Evolutionary conservation across 106 monocot species (phyloP).

Genomic region (Ottelia alismoides): DNA sequence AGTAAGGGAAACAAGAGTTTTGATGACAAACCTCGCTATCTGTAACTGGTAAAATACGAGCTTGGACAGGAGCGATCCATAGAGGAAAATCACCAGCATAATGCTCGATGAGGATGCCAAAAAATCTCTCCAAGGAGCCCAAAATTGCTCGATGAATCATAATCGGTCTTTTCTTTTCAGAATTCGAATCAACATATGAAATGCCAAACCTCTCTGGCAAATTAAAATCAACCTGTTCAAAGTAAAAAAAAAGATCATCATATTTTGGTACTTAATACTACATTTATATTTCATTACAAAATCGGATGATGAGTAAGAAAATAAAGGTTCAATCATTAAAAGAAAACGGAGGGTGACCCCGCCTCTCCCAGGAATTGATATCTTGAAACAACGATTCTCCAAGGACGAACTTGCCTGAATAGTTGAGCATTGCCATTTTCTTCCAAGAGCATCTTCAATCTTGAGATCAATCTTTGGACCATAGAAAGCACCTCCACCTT

Average conservation of each 20-base stretch:
- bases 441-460: conserved; percentile 94
- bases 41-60: conserved; percentile 87
- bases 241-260: background rate
- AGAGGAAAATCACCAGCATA: conserved; percentile 97
- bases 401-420: conserved; percentile 68
- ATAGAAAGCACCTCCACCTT: conserved; percentile 98
- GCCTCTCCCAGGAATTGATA: too few relatives aligned
- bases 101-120: conserved; percentile 92
- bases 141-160: conserved; percentile 96
- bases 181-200: conserved; percentile 72
- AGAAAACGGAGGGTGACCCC: too few relatives aligned
- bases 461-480: conserved; percentile 97
- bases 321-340: too few relatives aligned
- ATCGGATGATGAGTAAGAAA: too few relatives aligned
- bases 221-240: conserved; percentile 84
- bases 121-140: conserved; percentile 88
- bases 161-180: conserved; percentile 81
- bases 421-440: conserved; percentile 98
- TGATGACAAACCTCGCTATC: conserved; percentile 61
- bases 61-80: conserved; percentile 91
- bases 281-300: too few relatives aligned
- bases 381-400: too few relatives aligned
- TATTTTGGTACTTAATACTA: too few relatives aligned
- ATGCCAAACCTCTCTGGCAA: conserved; percentile 89
- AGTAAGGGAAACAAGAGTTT: too few relatives aligned